Percentiles rank a stretch among this genome's conserved stretches.
These are phyloP conservation scores for Gorgonomyces haynaldii DNA, from an alignment of 192 early-diverging fungal species.

Conservation along the genomic window DNA sequence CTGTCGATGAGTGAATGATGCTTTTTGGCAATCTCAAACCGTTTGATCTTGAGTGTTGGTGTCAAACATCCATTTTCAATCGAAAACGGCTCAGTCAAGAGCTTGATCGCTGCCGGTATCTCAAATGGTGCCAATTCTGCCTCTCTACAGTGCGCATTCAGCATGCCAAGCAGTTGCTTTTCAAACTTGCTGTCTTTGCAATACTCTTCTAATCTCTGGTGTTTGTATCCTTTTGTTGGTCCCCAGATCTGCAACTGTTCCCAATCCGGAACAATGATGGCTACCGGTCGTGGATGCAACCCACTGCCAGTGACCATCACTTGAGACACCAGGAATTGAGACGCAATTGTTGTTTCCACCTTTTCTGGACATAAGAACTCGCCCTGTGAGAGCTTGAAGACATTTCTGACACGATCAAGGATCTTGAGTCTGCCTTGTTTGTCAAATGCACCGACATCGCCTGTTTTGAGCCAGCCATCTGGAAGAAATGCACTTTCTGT, in stretches of 20 bases:
- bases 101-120: slow-evolving; percentile 47
- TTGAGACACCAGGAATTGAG: not conserved
- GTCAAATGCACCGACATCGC: slow-evolving; percentile 24
- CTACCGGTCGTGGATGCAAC: slow-evolving; percentile 1
- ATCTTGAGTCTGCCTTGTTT: slow-evolving; percentile 28
- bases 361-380: slow-evolving; percentile 44
- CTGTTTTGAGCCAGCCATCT: slow-evolving; percentile 11
- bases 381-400: slow-evolving; percentile 41
- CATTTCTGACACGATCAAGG: slow-evolving; percentile 36
- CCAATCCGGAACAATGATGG: slow-evolving; percentile 4
- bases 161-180: not conserved
- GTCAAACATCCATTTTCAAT: slow-evolving; percentile 66
- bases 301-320: not conserved
- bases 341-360: slow-evolving; percentile 15
- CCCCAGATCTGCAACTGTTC: not conserved
- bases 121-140: slow-evolving; percentile 61
- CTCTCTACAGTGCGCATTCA: slow-evolving; percentile 41
- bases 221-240: not conserved
- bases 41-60: slow-evolving; percentile 58
- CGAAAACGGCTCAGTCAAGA: slow-evolving; percentile 56
- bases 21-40: not conserved
- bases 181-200: slow-evolving; percentile 17
- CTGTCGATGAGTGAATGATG: not conserved
- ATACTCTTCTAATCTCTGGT: slow-evolving; percentile 13
- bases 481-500: slow-evolving; percentile 4